A percentile compares a stretch with the other conserved stretches of the same genome.
phyloP scores from a whole-genome alignment of 441 rosid genomes.

The Croton setiger region DNA sequence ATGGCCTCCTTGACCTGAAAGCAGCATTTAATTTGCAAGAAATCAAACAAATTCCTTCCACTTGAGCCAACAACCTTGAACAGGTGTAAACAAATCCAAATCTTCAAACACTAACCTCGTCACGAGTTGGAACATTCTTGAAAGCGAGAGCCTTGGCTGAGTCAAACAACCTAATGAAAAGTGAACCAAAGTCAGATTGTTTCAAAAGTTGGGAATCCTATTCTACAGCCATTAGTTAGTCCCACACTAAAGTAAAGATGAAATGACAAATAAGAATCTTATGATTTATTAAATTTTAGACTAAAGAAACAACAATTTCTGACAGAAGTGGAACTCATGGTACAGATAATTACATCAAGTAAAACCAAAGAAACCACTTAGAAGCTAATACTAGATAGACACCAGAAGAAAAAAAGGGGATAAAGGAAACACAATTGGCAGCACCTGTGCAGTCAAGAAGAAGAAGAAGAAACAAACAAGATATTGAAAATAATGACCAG shows the following conservation, averaged over 20 bases:
- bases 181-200: constrained; percentile 12
- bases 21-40: neutral
- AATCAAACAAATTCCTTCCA: neutral
- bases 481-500: neutral
- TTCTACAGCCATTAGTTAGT: neutral
- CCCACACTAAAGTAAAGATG: constrained; percentile 1
- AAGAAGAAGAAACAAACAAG: neutral
- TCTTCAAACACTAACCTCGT: constrained; percentile 44
- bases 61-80: neutral
- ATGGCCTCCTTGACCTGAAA: constrained; percentile 75
- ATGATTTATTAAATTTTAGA: no score
- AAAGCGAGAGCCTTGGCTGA: constrained; percentile 94
- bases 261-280: neutral
- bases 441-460: no score
- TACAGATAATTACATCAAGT: neutral
- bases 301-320: neutral
- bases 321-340: neutral
- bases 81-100: neutral
- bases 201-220: neutral
- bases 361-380: neutral
- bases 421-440: neutral
- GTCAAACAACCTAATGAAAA: constrained; percentile 60
- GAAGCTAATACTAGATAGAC: neutral
- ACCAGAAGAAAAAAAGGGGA: neutral
- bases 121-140: constrained; percentile 67